Evolutionary conservation across 805 yeast genomes (phyloP).

Genomic region (Lipomyces mesembrius): DNA sequence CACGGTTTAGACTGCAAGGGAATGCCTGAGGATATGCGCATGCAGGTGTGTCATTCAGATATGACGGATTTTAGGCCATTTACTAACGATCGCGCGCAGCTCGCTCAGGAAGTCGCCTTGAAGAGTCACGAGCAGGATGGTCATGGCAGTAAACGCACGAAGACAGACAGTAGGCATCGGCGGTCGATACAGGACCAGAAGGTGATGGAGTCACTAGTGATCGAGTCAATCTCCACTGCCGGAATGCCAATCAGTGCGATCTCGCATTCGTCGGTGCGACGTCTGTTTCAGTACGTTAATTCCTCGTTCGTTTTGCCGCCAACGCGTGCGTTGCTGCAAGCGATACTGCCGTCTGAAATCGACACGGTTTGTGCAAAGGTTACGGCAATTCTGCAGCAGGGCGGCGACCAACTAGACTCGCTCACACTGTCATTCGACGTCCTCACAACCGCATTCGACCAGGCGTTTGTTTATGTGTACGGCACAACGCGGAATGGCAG

Average conservation of each 20-base stretch:
- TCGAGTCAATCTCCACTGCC: conserved; percentile 25
- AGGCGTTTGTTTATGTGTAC: conserved; percentile 21
- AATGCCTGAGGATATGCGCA: conserved; percentile 33
- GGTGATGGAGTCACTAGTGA: conserved; percentile 18
- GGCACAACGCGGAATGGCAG: conserved; percentile 31
- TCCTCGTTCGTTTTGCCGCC: conserved; percentile 30
- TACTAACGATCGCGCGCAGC: conserved; percentile 12
- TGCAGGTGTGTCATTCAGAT: conserved; percentile 12
- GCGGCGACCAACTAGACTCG: conserved; percentile 14
- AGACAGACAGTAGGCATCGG: conserved; percentile 13
- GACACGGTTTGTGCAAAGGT: conserved; percentile 24
- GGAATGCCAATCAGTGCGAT: conserved; percentile 10
- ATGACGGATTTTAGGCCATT: not conserved
- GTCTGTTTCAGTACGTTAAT: conserved; percentile 15
- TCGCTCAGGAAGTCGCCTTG: conserved; percentile 30
- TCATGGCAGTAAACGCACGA: conserved; percentile 13
- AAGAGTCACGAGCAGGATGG: conserved; percentile 7
- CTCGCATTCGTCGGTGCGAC: conserved; percentile 12
- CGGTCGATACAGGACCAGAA: conserved; percentile 19
- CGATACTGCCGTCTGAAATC: conserved; percentile 28
- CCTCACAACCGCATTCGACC: conserved; percentile 23
- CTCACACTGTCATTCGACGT: conserved; percentile 35
- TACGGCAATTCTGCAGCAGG: conserved; percentile 17
- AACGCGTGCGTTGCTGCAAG: not conserved
- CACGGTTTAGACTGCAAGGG: conserved; percentile 37